Percentiles rank a stretch among this genome's conserved stretches.
Evolutionary conservation across 257 asterid genomes (phyloP).

Genomic region (Catharanthus roseus): DNA sequence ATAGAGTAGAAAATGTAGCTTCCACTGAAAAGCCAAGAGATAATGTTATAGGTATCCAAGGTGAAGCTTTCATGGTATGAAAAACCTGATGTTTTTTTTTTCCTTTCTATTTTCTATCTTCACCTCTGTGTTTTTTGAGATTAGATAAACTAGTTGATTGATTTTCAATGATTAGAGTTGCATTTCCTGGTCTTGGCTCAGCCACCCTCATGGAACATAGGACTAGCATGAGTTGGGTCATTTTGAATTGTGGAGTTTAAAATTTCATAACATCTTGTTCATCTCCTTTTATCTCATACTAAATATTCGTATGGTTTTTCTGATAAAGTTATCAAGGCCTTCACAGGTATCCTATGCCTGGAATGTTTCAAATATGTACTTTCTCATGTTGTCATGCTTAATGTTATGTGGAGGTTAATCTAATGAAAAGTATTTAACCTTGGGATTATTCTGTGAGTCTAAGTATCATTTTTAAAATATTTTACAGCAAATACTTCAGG

Average conservation of each 20-base stretch:
- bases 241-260: background rate
- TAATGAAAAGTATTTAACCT: constrained; percentile 1
- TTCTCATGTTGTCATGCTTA: constrained; percentile 1
- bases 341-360: background rate
- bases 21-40: background rate
- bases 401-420: background rate
- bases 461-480: constrained; percentile 10
- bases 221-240: background rate
- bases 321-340: background rate
- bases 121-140: background rate
- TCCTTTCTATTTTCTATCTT: no score
- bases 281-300: background rate
- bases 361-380: background rate
- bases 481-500: constrained; percentile 86
- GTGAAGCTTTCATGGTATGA: background rate
- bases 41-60: background rate
- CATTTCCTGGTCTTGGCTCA: background rate
- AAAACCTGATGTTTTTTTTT: background rate
- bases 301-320: background rate
- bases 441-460: constrained; percentile 10
- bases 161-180: background rate
- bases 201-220: background rate
- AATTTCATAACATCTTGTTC: background rate
- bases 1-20: no score
- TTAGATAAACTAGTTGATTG: background rate